phyloP scores from a whole-genome alignment of 371 early-diverging fungal species.

The Mortierella sp. region DNA sequence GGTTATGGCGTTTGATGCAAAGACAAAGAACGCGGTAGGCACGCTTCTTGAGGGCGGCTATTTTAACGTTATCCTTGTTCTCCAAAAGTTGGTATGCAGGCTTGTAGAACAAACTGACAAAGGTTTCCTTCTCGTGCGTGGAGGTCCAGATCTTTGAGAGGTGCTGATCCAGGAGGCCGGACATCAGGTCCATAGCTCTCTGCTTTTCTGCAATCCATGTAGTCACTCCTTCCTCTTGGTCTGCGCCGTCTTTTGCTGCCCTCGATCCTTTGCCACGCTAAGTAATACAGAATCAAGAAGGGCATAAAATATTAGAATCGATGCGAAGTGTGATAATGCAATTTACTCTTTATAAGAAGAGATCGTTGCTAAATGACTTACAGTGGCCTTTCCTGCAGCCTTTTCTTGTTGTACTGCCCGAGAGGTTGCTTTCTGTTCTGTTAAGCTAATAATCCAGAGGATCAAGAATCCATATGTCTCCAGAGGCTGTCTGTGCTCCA shows the following conservation, averaged over 20 bases:
- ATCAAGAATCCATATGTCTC: slow-evolving; percentile 86
- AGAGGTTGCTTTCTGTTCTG: slow-evolving; percentile 70
- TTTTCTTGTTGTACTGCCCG: slow-evolving; percentile 48
- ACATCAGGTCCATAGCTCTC: slow-evolving; percentile 68
- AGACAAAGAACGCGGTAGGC: slow-evolving; percentile 75
- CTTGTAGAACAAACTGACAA: slow-evolving; percentile 90
- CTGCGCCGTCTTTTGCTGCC: slow-evolving; percentile 54
- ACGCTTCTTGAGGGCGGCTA: slow-evolving; percentile 66
- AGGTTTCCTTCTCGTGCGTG: slow-evolving; percentile 81
- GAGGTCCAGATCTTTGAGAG: slow-evolving; percentile 86
- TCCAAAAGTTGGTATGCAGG: slow-evolving; percentile 88
- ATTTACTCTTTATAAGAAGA: background rate
- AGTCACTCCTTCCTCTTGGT: slow-evolving; percentile 59
- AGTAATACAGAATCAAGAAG: background rate
- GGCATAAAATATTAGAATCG: background rate
- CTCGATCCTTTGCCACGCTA: slow-evolving; percentile 44
- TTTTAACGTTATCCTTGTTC: slow-evolving; percentile 77
- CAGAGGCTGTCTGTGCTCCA: slow-evolving; percentile 70
- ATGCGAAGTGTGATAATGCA: too few species aligned
- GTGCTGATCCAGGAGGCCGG: slow-evolving; percentile 73
- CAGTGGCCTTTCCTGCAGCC: slow-evolving; percentile 58
- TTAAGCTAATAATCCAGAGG: slow-evolving; percentile 77
- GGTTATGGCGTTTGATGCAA: slow-evolving; percentile 82
- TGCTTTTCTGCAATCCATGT: slow-evolving; percentile 74
- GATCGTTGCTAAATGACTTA: slow-evolving; percentile 16